These are phyloP conservation scores for Fusarium subglutinans DNA, from an alignment of 2,329 filamentous ascomycete species.

Conservation along the genomic window DNA sequence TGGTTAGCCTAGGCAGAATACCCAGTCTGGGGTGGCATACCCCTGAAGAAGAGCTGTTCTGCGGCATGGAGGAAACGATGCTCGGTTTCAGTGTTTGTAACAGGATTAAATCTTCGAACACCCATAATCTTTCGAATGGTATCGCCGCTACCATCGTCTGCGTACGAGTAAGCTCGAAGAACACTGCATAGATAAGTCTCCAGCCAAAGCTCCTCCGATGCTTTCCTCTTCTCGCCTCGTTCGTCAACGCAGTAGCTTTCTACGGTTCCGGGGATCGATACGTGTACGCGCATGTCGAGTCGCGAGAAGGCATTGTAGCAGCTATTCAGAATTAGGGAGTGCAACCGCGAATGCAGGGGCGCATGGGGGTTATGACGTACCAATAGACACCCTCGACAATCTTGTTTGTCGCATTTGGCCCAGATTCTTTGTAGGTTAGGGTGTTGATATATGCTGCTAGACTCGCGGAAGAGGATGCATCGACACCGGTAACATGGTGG, in stretches of 20 bases:
- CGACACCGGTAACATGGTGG: slow-evolving; percentile 96
- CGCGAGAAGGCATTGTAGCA: slow-evolving; percentile 99
- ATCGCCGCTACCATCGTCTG: slow-evolving; percentile 93
- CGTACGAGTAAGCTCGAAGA: slow-evolving; percentile 93
- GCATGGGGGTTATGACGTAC: slow-evolving; percentile 57
- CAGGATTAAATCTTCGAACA: slow-evolving; percentile 95
- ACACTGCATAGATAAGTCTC: slow-evolving; percentile 98
- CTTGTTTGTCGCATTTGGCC: slow-evolving; percentile 77
- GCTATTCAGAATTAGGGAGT: slow-evolving; percentile 46
- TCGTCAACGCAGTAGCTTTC: slow-evolving; percentile 99
- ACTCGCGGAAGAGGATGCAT: slow-evolving; percentile 96
- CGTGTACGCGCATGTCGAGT: slow-evolving; percentile 97
- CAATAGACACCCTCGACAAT: slow-evolving; percentile 95
- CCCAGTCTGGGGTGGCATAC: slow-evolving; percentile 55
- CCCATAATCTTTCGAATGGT: slow-evolving; percentile 97
- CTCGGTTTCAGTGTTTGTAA: slow-evolving; percentile 97
- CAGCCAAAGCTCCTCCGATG: slow-evolving; percentile 93
- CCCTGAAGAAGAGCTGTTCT: slow-evolving; percentile 93
- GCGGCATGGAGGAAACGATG: slow-evolving; percentile 95
- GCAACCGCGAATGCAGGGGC: slow-evolving; percentile 44
- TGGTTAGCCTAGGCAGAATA: slow-evolving; percentile 26
- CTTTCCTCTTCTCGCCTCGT: slow-evolving; percentile 91
- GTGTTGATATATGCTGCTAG: slow-evolving; percentile 98
- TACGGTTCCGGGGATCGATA: slow-evolving; percentile 94
- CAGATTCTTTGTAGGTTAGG: slow-evolving; percentile 86